Evolutionary conservation across 2,329 filamentous ascomycete genomes (phyloP), one percentile per base, ranked within the genome.

Genomic region (Allantophomopsis cytisporea): DNA sequence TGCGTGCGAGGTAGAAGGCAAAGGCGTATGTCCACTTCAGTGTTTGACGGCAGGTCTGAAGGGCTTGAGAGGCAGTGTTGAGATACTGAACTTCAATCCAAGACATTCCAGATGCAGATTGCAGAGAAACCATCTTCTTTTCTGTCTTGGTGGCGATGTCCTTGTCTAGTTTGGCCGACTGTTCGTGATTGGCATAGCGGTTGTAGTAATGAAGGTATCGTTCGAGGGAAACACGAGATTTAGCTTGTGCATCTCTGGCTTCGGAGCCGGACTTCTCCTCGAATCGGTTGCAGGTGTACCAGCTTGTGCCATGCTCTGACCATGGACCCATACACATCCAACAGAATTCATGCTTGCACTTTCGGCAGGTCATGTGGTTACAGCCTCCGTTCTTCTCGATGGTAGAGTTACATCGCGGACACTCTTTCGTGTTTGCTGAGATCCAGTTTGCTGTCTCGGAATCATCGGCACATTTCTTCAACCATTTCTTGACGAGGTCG

Each of bases 291-390:
- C 91, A 98, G 60, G 94, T 98, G 68, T 98, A 98, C 91, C 91
- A 98, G 62, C 86, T 94, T 3, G 89, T 98, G 46, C 91, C 91
- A 57, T 98, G 91, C 61, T 98, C 91, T 1, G 87, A 93, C 91
- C 91, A 98, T 1, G 94, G 68, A 0, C 91, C 91, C 91, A 98
- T 98, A 55, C 91, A 98, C 83, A 98, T 96, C 91, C 91, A 98
- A 64, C 91, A 98, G 55, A 98, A 95, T 55, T 95, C 88, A 55
- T 95, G 80, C 54, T 87, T 86, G 65, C 88, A 95, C 60, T 95
- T 95, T 41, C 88, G 71, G 58, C 88, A 95, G 0, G 88, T 95
- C 88, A 95, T 95, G 60, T 95, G 88, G 63, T 95, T 95, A 65
- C 88, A 95, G 3, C 88, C 88, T 39, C 88, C 88, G 49, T 98